These are phyloP conservation scores for Isochrysis galbana DNA, from an alignment of 78 protist genomes.

Conservation along the genomic window DNA sequence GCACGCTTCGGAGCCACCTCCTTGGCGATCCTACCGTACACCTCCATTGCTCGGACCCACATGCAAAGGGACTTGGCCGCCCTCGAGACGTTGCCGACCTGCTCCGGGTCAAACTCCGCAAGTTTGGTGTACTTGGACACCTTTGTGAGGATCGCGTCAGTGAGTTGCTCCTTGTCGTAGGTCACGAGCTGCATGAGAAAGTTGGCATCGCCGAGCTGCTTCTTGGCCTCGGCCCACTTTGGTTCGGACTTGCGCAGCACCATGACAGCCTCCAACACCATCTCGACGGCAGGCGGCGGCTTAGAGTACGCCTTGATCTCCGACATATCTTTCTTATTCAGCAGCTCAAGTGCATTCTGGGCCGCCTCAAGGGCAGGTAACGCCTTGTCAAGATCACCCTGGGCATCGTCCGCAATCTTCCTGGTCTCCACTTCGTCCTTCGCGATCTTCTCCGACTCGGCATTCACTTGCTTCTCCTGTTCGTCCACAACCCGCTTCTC, in stretches of 20 bases:
- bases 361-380: slow-evolving; percentile 79
- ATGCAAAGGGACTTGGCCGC: slow-evolving; percentile 83
- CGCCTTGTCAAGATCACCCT: slow-evolving; percentile 71
- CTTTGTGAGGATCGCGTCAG: slow-evolving; percentile 59
- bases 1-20: slow-evolving; percentile 66
- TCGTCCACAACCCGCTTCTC: slow-evolving; percentile 72
- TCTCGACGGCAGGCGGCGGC: slow-evolving; percentile 76
- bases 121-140: slow-evolving; percentile 40
- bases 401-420: slow-evolving; percentile 57
- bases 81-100: slow-evolving; percentile 49
- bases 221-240: slow-evolving; percentile 76
- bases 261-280: slow-evolving; percentile 77
- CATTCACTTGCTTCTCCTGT: slow-evolving; percentile 58
- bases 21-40: slow-evolving; percentile 61
- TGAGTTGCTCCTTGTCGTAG: slow-evolving; percentile 61
- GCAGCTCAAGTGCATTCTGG: slow-evolving; percentile 57
- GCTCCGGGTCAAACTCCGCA: slow-evolving; percentile 71
- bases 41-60: slow-evolving; percentile 86
- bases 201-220: slow-evolving; percentile 57
- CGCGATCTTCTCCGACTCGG: slow-evolving; percentile 49
- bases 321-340: slow-evolving; percentile 63
- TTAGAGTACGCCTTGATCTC: slow-evolving; percentile 68
- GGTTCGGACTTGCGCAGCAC: slow-evolving; percentile 54
- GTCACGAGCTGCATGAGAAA: slow-evolving; percentile 59
- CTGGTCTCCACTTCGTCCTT: slow-evolving; percentile 59